Percentiles rank a stretch among this genome's conserved stretches.
Evolutionary conservation across 768 basidiomycete genomes (phyloP).

Genomic region (Lactarius psammicola): DNA sequence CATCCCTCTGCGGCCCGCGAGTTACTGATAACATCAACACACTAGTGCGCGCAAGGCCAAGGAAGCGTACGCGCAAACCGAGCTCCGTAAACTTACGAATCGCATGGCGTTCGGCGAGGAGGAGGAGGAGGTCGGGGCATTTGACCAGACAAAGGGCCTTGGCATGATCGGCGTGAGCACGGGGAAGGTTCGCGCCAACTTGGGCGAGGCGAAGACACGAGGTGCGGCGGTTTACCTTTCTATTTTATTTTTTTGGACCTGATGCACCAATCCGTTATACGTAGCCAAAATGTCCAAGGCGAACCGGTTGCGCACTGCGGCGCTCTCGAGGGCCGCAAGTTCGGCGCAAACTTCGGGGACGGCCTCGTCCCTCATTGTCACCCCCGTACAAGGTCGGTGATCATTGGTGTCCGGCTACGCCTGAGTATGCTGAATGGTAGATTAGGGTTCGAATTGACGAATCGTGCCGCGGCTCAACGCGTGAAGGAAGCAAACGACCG

Average conservation of each 20-base stretch:
- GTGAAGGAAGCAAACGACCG: slow-evolving; percentile 96
- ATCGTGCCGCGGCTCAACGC: slow-evolving; percentile 80
- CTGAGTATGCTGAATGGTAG: slow-evolving; percentile 8
- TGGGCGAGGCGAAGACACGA: slow-evolving; percentile 87
- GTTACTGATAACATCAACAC: slow-evolving; percentile 5
- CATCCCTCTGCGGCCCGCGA: background rate
- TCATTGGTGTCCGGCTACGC: background rate
- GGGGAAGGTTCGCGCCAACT: slow-evolving; percentile 85
- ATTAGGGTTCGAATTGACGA: slow-evolving; percentile 89
- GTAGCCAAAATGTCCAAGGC: slow-evolving; percentile 94
- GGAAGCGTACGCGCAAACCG: slow-evolving; percentile 95
- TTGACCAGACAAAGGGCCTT: slow-evolving; percentile 95
- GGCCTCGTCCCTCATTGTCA: slow-evolving; percentile 89
- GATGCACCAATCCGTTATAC: slow-evolving; percentile 16
- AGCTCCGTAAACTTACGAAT: slow-evolving; percentile 95
- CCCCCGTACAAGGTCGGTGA: slow-evolving; percentile 84
- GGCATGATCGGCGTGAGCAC: slow-evolving; percentile 92
- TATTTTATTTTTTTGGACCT: slow-evolving; percentile 17
- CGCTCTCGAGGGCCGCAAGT: slow-evolving; percentile 75
- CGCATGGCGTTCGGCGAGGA: slow-evolving; percentile 94
- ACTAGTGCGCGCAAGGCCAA: slow-evolving; percentile 93
- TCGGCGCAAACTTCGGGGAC: slow-evolving; percentile 65
- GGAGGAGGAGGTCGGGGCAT: slow-evolving; percentile 94
- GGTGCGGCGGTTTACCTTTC: slow-evolving; percentile 48
- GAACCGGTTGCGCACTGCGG: slow-evolving; percentile 86